Evolutionary conservation across 352 stramenopile genomes (phyloP), one percentile per base, ranked within the genome.

Genomic region (Achlya hypogyna): DNA sequence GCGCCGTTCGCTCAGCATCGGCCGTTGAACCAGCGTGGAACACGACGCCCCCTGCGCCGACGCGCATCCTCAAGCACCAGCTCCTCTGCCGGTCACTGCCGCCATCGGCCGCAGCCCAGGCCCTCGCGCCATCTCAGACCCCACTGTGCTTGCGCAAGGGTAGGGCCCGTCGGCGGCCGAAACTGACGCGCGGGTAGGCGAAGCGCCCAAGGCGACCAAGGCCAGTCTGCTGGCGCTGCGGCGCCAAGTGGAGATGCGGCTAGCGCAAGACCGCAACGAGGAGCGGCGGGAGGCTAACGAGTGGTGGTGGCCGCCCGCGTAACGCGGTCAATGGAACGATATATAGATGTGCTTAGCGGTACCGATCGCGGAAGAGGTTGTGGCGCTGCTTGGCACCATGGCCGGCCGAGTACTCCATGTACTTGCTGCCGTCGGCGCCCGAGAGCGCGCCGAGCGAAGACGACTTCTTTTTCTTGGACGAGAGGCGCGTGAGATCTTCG

Each of bases 351-450:
- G 43, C 40, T 60, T 87, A 88, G 27, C 82, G 79, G 73, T 93
- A 93, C 40, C 84, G 77, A 63, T 93, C 84, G 45, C 84, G 84
- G 70, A 93, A 93, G 27, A 93, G 80, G 51, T 93, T 91, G 74
- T 93, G 84, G 65, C 84, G 82, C 71, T 93, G 84, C 72, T 89
- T 91, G 66, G 84, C 82, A 28, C 82, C 82, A 65, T 91, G 79
- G 51, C 84, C 84, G 0, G 84, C 78, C 43, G 84, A 93, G 71
- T 93, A 93, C 65, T 93, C 84, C 84, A 93, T 93, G 71, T 93
- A 93, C 71, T 89, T 84, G 42, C 78, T 82, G 27, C 84, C 84
- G 45, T 91, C 82, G 0, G 84, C 84, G 18, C 84, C 84, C 4
- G 84, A 93, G 27, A 91, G 79, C 53, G 84, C 82, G 10, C 84